Conservation (phyloP, 257 asterid genomes). For the Striga asiatica region DNA sequence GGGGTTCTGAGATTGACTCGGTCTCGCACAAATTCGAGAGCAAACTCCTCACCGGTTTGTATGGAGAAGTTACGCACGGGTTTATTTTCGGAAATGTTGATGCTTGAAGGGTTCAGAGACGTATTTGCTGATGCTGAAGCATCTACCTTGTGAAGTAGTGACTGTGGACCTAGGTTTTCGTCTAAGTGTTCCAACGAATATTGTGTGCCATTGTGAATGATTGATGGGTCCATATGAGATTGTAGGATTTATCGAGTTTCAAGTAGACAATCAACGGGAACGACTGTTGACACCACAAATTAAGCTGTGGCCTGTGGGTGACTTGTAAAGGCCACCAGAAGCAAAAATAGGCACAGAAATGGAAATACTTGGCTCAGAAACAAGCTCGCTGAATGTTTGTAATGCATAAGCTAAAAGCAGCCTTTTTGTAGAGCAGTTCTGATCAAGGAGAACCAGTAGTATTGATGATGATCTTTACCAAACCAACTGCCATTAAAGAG, state of each 20-base stretch:
- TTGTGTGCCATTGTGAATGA: conserved; percentile 25
- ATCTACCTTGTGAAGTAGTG: conserved; percentile 34
- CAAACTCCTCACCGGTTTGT: conserved; percentile 95
- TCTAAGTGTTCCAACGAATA: conserved; percentile 22
- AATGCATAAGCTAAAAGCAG: conserved; percentile 21
- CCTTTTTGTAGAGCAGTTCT: conserved; percentile 19
- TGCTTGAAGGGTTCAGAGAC: conserved; percentile 27
- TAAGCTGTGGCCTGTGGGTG: no score
- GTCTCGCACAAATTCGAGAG: conserved; percentile 85
- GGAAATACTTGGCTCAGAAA: conserved; percentile 22
- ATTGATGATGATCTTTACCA: conserved; percentile 3
- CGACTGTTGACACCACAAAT: conserved; percentile 25
- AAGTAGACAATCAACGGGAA: conserved; percentile 18
- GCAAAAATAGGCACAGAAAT: conserved; percentile 23
- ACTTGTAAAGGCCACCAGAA: conserved; percentile 27
- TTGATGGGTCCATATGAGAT: conserved; percentile 64
- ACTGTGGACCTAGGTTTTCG: conserved; percentile 36
- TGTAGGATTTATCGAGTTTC: not conserved
- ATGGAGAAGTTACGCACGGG: conserved; percentile 74
- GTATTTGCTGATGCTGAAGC: conserved; percentile 31
- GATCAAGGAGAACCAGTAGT: conserved; percentile 6
- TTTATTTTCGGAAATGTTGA: conserved; percentile 38
- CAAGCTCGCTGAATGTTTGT: conserved; percentile 21
- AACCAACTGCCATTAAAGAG: conserved; percentile 14
- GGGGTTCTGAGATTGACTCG: conserved; percentile 53